These are phyloP conservation scores for Keithomyces neogunnii DNA, from an alignment of 2,329 filamentous ascomycete genomes.

Conservation along the genomic window DNA sequence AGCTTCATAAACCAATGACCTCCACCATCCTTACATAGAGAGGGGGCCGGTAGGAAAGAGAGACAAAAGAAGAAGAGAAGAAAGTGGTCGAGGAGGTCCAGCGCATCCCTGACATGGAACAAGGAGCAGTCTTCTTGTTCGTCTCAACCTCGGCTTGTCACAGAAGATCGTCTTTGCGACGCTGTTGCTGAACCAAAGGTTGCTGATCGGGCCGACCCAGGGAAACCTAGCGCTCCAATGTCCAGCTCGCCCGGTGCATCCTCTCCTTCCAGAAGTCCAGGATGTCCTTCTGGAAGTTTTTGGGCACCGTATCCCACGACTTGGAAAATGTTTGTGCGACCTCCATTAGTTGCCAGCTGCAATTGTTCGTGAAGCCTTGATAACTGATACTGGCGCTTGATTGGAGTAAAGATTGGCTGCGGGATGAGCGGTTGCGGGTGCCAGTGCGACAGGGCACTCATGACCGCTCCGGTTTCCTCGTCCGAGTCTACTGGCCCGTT, in stretches of 20 bases:
- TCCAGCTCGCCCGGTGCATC: conserved; percentile 54
- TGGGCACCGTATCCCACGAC: conserved; percentile 49
- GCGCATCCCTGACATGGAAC: background rate
- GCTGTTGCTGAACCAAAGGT: conserved; percentile 35
- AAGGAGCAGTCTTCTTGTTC: too few species aligned
- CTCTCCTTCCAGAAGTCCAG: conserved; percentile 37
- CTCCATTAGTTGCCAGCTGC: conserved; percentile 57
- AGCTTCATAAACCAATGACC: too few species aligned
- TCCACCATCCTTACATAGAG: too few species aligned
- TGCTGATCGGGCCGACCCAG: conserved; percentile 31
- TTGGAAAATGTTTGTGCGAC: conserved; percentile 56
- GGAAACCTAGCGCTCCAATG: conserved; percentile 28
- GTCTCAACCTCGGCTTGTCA: conserved; percentile 36
- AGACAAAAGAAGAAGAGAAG: too few species aligned
- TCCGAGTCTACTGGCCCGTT: conserved; percentile 83
- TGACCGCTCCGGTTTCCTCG: conserved; percentile 84
- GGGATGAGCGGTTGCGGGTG: conserved; percentile 70
- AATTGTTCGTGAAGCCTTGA: conserved; percentile 57
- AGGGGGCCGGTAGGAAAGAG: too few species aligned
- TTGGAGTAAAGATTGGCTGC: conserved; percentile 52
- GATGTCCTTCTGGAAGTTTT: conserved; percentile 41
- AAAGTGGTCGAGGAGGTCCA: background rate
- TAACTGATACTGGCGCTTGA: conserved; percentile 55
- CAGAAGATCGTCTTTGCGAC: conserved; percentile 36
- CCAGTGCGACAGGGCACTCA: conserved; percentile 69